A percentile compares a stretch with the other conserved stretches of the same genome.
phyloP scores from a whole-genome alignment of 805 yeast species.

The Yarrowia sp. region DNA sequence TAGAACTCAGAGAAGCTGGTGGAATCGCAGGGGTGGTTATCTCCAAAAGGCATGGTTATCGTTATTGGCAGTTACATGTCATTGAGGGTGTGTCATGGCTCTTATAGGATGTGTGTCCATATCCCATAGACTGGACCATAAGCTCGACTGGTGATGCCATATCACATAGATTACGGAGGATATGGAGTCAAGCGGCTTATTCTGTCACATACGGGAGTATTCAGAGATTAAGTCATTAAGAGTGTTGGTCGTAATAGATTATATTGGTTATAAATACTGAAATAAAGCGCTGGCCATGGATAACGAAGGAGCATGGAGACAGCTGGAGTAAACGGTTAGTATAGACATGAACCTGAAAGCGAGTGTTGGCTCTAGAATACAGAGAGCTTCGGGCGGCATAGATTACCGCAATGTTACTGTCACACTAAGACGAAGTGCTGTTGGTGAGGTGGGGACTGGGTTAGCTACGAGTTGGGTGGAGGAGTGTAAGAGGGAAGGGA shows the following conservation, averaged over 20 bases:
- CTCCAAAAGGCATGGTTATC: not conserved
- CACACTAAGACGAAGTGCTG: conserved; percentile 7
- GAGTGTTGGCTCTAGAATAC: not conserved
- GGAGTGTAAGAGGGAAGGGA: too few relatives aligned
- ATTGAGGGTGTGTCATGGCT: not conserved
- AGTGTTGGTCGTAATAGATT: not conserved
- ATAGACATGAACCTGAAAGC: conserved; percentile 22
- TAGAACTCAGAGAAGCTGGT: not conserved
- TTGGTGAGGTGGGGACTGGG: conserved; percentile 25
- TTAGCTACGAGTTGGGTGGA: conserved; percentile 4
- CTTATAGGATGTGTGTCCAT: not conserved
- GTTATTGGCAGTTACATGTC: not conserved
- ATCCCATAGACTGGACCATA: not conserved
- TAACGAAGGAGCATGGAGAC: not conserved
- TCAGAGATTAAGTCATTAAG: too few relatives aligned
- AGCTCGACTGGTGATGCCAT: not conserved
- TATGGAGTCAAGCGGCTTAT: too few relatives aligned
- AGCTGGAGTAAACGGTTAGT: conserved; percentile 7
- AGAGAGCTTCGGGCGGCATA: not conserved
- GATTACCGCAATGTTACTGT: not conserved
- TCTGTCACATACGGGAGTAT: too few relatives aligned
- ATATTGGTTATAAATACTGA: conserved; percentile 19
- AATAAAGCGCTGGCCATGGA: not conserved
- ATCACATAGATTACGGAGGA: not conserved
- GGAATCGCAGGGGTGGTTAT: not conserved